Evolutionary conservation across 2,329 filamentous ascomycete genomes (phyloP).

Genomic region (Botrytis fragariae): DNA sequence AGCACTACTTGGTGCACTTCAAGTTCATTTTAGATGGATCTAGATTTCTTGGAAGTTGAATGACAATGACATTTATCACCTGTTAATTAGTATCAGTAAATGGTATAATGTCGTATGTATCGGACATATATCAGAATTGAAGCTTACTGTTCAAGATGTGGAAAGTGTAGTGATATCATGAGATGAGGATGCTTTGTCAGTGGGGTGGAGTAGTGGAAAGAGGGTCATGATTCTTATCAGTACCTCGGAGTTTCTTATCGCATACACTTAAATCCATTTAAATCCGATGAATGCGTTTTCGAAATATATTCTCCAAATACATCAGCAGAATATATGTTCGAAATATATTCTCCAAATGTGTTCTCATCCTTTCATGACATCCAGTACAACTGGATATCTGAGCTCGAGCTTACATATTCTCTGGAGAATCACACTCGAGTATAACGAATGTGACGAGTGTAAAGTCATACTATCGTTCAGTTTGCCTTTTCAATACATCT

Average conservation of each 20-base stretch:
- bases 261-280: not conserved
- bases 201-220: not conserved
- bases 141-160: not conserved
- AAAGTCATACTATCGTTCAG: not conserved
- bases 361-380: not conserved
- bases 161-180: slow-evolving; percentile 1
- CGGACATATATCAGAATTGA: not conserved
- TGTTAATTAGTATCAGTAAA: not conserved
- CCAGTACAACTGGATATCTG: not conserved
- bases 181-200: not conserved
- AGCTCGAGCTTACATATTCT: not conserved
- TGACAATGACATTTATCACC: not conserved
- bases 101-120: not conserved
- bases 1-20: not conserved
- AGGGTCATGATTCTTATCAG: not conserved
- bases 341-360: not conserved
- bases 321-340: not conserved
- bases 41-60: not conserved
- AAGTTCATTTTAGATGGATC: not conserved
- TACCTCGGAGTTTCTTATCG: not conserved
- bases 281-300: not conserved
- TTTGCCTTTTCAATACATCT: not conserved
- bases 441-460: not conserved
- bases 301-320: not conserved
- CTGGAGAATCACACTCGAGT: not conserved